phyloP scores from a whole-genome alignment of 2,329 filamentous ascomycete genomes.

The Penicillium sp. region DNA sequence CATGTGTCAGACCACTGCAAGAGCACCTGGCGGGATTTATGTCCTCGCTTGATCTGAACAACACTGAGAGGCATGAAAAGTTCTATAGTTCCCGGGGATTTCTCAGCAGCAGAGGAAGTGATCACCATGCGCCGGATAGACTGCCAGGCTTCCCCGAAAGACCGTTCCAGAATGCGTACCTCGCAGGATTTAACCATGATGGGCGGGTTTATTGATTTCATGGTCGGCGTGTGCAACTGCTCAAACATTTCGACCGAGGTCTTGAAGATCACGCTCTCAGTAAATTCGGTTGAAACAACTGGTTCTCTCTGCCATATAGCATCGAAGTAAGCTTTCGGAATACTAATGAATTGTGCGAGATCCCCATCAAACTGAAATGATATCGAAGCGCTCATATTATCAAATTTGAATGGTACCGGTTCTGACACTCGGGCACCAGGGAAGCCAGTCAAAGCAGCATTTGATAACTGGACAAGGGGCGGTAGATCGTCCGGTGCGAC shows the following conservation, averaged over 20 bases:
- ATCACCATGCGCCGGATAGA: constrained; percentile 32
- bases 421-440: constrained; percentile 22
- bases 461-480: constrained; percentile 20
- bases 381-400: constrained; percentile 23
- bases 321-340: constrained; percentile 33
- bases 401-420: constrained; percentile 29
- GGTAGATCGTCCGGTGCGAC: constrained; percentile 23
- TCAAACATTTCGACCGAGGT: constrained; percentile 30
- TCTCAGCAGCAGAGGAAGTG: constrained; percentile 30
- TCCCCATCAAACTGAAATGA: constrained; percentile 31
- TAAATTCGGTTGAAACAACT: constrained; percentile 28
- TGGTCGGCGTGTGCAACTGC: constrained; percentile 28
- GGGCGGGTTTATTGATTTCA: constrained; percentile 30
- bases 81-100: constrained; percentile 26
- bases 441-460: constrained; percentile 16
- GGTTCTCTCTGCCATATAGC: constrained; percentile 32
- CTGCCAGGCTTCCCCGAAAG: constrained; percentile 30
- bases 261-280: constrained; percentile 30
- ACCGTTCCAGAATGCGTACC: constrained; percentile 32
- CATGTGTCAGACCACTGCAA: constrained; percentile 34
- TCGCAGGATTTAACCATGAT: constrained; percentile 28
- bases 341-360: constrained; percentile 29
- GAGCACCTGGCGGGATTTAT: constrained; percentile 22
- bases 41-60: constrained; percentile 28
- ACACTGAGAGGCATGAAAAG: constrained; percentile 30